Base-by-base conservation (phyloP, 208 protist species). In the Lotmaria passim region DNA sequence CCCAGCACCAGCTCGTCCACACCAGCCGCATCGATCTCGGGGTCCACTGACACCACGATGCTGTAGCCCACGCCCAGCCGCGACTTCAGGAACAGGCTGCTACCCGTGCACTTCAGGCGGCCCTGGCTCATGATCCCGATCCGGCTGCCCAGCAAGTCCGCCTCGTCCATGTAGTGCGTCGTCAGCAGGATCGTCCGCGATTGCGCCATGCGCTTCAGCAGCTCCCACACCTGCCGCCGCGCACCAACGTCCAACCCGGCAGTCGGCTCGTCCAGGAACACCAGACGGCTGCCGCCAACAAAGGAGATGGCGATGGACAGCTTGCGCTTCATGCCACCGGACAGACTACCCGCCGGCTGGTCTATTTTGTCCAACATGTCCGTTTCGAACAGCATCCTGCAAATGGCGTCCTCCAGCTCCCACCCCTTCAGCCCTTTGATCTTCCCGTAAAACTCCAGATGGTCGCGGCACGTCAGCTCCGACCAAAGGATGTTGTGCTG, bases 121-220 rank as follows among this genome's bases (percentile, higher is more conserved):
- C 91, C 89, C 33, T 69, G 39, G 38, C 71, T 77, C 72, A 99
- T 83, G 52, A 99, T 98, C 3, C 82, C 96, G 38, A 99, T 93
- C 28, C 80, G 76, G 66, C 98, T 82, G 31, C 88, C 85, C 11
- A 99, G 83, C 15, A 95, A 58, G 33, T 99, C 98, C 0, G 98
- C 98, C 77, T 99, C 98, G 63, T 99, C 98, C 97, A 99, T 98
- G 75, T 88, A 98, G 75, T 98, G 97, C 30, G 95, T 97, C 51
- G 81, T 90, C 47, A 94, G 69, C 14, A 94, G 24, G 34, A 94
- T 91, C 14, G 80, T 95, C 64, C 79, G 87, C 15, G 39, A 47
- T 0, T 43, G 51, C 50, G 70, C 64, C 72, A 87, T 83, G n/a
- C 67, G 31, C 0, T 79, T 61, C 65, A 93, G 73, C 36, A 97